Evolutionary conservation across 2,329 filamentous ascomycete genomes (phyloP), one percentile per base, ranked within the genome.

Genomic region (Hirsutella rhossiliensis): DNA sequence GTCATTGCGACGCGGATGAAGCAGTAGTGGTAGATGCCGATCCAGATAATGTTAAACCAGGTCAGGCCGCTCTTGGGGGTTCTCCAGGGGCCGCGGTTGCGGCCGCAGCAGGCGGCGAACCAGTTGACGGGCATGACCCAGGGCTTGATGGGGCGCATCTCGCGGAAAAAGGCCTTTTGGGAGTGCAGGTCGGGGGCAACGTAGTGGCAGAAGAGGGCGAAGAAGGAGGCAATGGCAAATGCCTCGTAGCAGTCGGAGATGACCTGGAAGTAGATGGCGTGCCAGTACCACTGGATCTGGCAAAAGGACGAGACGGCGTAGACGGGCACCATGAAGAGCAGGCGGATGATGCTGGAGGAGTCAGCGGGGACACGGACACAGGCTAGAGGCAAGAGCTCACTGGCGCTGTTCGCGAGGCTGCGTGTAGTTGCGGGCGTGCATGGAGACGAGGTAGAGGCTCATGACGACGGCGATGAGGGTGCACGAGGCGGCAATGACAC

Each of bases 21-120:
- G 65, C 84, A 88, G 65, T 92, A 94, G 56, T 94, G 87, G 63
- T 89, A 94, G 44, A 92, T 73, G 43, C 82, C 80, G 40, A 84
- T 74, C 84, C 84, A 92, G 52, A 89, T 73, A 47, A 89, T 79
- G 60, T 94, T 94, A 66, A 94, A 94, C 86, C 86, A 92, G 1
- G 87, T 94, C 59, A 94, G 65, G 1, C 87, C 87, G 61, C 83
- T 92, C 51, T 75, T 71, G 1, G 87, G 87, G n/a, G 74, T 82
- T 52, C 85, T 74, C 71, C 85, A 82, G 23, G 73, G 71, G 0
- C 86, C 84, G 43, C 75, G 68, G 47, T 84, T 62, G 30, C 83
- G 82, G 32, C 84, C 81, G 45, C 78, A 84, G 58, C 80, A 84
- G 54, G 75, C 80, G 51, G 80, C 76, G 47, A 85, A 69, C 75